A percentile compares a stretch with the other conserved stretches of the same genome.
These are phyloP conservation scores for Penicillium lagena DNA, from an alignment of 495 filamentous ascomycete genomes.

Conservation along the genomic window DNA sequence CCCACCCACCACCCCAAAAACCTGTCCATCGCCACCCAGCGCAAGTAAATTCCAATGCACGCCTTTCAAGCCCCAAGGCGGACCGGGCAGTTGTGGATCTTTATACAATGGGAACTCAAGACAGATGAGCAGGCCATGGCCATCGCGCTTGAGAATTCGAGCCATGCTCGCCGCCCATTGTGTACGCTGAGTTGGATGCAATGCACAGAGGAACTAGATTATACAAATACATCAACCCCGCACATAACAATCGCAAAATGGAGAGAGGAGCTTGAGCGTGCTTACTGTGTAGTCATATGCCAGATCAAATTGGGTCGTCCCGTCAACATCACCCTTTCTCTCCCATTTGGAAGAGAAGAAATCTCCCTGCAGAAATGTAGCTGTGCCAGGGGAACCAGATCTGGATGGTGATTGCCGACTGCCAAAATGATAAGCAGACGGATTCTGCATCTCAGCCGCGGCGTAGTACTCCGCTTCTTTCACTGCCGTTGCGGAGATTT, in stretches of 20 bases:
- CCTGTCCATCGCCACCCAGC: constrained; percentile 11
- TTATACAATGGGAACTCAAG: constrained; percentile 38
- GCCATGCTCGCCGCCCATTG: constrained; percentile 31
- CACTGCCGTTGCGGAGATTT: constrained; percentile 19
- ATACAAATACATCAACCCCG: too few relatives aligned
- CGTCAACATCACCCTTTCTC: constrained; percentile 10
- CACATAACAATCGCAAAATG: too few relatives aligned
- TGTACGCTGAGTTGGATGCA: constrained; percentile 27
- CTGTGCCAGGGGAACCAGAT: constrained; percentile 6
- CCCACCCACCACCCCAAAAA: neutral
- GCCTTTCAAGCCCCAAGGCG: constrained; percentile 31
- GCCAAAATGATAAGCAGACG: constrained; percentile 15
- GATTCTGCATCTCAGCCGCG: constrained; percentile 2
- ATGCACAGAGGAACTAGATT: constrained; percentile 32
- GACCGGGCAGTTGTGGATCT: constrained; percentile 25
- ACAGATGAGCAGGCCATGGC: constrained; percentile 28
- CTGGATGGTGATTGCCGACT: neutral
- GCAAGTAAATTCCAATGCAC: constrained; percentile 27
- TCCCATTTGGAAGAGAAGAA: constrained; percentile 57
- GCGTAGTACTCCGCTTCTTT: constrained; percentile 14
- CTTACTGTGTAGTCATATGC: constrained; percentile 75
- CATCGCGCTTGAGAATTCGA: constrained; percentile 12
- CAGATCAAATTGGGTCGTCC: constrained; percentile 51
- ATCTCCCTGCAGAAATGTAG: constrained; percentile 52
- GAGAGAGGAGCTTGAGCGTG: neutral